These are phyloP conservation scores for Mucor sp. DNA, from an alignment of 371 early-diverging fungal genomes.

Conservation along the genomic window DNA sequence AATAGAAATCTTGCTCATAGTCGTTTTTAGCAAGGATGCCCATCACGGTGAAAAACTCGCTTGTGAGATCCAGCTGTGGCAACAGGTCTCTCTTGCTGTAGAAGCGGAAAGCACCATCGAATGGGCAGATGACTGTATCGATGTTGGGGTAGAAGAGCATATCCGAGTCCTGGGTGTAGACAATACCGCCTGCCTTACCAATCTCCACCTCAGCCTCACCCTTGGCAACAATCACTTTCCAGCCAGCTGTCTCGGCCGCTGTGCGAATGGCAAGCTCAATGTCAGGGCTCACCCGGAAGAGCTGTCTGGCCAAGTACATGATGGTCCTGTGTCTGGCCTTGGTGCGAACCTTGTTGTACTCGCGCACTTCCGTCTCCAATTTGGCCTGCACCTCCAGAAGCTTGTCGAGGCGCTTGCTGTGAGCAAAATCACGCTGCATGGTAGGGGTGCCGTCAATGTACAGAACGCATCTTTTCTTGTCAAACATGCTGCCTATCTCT, in stretches of 20 bases:
- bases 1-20: neutral
- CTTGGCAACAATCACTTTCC: neutral
- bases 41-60: neutral
- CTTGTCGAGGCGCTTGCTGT: neutral
- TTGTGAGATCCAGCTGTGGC: neutral
- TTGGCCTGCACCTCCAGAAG: neutral
- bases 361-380: neutral
- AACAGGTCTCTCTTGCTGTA: neutral
- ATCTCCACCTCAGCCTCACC: slow-evolving; percentile 4
- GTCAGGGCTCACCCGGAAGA: neutral
- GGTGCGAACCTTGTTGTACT: neutral
- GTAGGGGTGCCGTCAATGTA: neutral
- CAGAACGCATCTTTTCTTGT: neutral
- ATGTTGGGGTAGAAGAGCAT: slow-evolving; percentile 4
- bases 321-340: neutral
- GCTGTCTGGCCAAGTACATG: neutral
- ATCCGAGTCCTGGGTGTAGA: neutral
- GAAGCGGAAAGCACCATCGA: neutral
- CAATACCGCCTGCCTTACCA: neutral
- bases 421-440: neutral
- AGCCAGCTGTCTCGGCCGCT: neutral
- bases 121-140: neutral
- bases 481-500: neutral
- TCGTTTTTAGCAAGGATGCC: neutral
- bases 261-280: neutral